These are phyloP conservation scores for Zygoascus bituminiphila DNA, from an alignment of 805 yeast species.

Conservation along the genomic window DNA sequence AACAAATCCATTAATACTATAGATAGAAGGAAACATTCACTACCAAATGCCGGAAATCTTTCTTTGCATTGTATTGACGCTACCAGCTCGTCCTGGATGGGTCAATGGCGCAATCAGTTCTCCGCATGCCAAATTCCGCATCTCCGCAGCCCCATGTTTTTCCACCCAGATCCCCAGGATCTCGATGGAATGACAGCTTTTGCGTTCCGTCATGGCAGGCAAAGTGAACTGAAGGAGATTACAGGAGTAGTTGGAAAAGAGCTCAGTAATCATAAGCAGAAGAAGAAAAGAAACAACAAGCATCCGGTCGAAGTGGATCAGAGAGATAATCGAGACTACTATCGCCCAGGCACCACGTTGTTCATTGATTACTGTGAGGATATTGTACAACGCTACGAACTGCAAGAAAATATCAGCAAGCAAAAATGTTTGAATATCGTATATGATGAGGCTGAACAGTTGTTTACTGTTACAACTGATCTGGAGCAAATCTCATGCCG, in stretches of 20 bases:
- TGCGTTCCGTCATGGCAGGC: conserved; percentile 30
- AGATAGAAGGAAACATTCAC: not conserved
- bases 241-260: conserved; percentile 38
- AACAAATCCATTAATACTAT: conserved; percentile 16
- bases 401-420: conserved; percentile 27
- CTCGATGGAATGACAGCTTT: conserved; percentile 38
- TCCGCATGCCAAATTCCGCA: conserved; percentile 35
- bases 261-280: conserved; percentile 36
- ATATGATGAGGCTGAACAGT: conserved; percentile 27
- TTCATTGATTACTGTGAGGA: conserved; percentile 35
- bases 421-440: conserved; percentile 31
- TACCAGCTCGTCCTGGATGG: conserved; percentile 28
- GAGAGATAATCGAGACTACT: conserved; percentile 39
- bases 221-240: conserved; percentile 35
- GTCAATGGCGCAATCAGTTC: conserved; percentile 40
- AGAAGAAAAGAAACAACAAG: conserved; percentile 12
- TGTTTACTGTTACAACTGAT: conserved; percentile 30
- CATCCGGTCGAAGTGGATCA: conserved; percentile 28
- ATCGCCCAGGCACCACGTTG: conserved; percentile 35
- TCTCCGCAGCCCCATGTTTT: conserved; percentile 41
- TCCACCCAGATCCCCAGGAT: conserved; percentile 39
- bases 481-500: conserved; percentile 30
- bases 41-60: conserved; percentile 2
- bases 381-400: conserved; percentile 29
- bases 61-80: conserved; percentile 35